Conservation (phyloP, 2,329 filamentous ascomycete species). For the Westerdykella ornata region DNA sequence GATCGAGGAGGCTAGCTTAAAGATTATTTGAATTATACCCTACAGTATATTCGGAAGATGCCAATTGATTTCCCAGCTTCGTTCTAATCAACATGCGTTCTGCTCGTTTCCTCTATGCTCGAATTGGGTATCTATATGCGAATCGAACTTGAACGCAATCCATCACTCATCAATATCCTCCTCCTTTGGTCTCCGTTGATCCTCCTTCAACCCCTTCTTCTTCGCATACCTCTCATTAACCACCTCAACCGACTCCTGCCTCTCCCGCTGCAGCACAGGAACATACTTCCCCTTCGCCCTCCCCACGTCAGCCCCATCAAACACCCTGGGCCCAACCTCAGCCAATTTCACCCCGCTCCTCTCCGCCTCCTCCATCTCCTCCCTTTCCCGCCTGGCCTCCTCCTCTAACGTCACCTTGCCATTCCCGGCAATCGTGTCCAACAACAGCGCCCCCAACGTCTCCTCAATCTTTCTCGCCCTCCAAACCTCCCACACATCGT, state of each 20-base stretch:
- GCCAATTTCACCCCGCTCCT: conserved; percentile 8
- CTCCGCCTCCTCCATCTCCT: conserved; percentile 2
- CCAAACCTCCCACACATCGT: conserved; percentile 75
- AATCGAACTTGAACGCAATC: too few species aligned
- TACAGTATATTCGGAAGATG: too few species aligned
- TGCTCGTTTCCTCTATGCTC: too few species aligned
- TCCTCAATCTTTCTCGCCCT: conserved; percentile 83
- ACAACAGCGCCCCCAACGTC: conserved; percentile 65
- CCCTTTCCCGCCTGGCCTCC: conserved; percentile 10
- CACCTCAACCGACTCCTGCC: conserved; percentile 54
- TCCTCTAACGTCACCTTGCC: conserved; percentile 27
- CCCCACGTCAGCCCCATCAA: conserved; percentile 52
- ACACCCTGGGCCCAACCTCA: conserved; percentile 46
- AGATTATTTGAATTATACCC: too few species aligned
- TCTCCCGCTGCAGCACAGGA: conserved; percentile 50
- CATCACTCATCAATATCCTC: conserved; percentile 30
- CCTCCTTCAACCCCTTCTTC: conserved; percentile 42
- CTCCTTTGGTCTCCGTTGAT: conserved; percentile 8
- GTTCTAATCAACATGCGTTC: too few species aligned
- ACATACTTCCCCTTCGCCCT: conserved; percentile 53
- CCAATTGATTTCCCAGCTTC: too few species aligned
- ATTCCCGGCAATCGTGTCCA: conserved; percentile 53
- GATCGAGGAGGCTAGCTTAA: too few species aligned
- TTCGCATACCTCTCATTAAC: conserved; percentile 55
- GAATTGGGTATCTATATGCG: too few species aligned